Conservation (phyloP, 495 filamentous ascomycete genomes). For the Xylona heveae region DNA sequence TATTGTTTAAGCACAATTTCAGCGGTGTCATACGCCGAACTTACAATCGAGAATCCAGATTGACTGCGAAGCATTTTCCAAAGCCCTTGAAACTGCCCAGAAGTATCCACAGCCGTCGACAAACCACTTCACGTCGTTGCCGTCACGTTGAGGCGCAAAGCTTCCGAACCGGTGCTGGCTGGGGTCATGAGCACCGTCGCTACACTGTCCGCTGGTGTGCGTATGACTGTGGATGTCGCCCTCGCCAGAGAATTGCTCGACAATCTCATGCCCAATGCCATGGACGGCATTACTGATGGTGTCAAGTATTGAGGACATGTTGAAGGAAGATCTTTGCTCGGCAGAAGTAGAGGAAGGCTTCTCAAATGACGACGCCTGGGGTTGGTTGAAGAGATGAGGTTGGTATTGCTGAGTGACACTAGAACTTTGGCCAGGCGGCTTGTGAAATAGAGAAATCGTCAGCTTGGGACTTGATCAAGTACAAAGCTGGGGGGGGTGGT, state of each 20-base stretch:
- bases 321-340: too few species aligned
- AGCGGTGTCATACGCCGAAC: constrained; percentile 3
- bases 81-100: constrained; percentile 64
- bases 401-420: too few species aligned
- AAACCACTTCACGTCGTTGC: constrained; percentile 69
- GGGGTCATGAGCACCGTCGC: constrained; percentile 17
- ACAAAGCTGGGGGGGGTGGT: too few species aligned
- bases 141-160: constrained; percentile 48
- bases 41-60: constrained; percentile 86
- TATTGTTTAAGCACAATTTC: constrained; percentile 1
- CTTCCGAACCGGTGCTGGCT: constrained; percentile 53
- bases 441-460: too few species aligned
- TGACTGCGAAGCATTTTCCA: constrained; percentile 64
- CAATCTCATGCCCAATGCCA: constrained; percentile 26
- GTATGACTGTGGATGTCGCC: constrained; percentile 24
- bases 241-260: constrained; percentile 18
- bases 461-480: too few species aligned
- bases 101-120: constrained; percentile 88
- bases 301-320: constrained; percentile 26
- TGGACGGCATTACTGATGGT: constrained; percentile 33
- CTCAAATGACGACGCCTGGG: too few species aligned
- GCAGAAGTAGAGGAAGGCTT: too few species aligned
- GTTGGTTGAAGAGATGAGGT: too few species aligned
- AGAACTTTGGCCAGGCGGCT: too few species aligned
- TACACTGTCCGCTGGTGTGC: constrained; percentile 26